These are phyloP conservation scores for Raddia distichophylla DNA, from an alignment of 176 grass and related monocot species.

Conservation along the genomic window DNA sequence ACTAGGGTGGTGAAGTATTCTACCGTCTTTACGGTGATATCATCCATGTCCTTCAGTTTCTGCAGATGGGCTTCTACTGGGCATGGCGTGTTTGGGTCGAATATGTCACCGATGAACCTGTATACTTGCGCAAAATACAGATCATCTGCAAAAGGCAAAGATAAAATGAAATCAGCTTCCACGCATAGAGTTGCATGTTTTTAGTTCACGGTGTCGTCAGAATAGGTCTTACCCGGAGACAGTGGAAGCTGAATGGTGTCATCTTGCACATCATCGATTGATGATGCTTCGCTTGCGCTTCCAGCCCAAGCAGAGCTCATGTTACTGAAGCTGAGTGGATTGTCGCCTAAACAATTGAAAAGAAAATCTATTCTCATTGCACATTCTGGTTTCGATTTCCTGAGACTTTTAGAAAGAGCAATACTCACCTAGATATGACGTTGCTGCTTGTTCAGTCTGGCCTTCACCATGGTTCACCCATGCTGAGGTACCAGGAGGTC, in stretches of 20 bases:
- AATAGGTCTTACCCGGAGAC: slow-evolving; percentile 22
- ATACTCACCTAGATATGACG: slow-evolving; percentile 34
- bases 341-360: slow-evolving; percentile 26
- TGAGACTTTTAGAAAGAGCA: neutral
- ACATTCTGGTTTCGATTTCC: neutral
- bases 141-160: slow-evolving; percentile 37
- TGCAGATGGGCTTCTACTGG: slow-evolving; percentile 45
- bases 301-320: slow-evolving; percentile 14
- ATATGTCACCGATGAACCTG: slow-evolving; percentile 83
- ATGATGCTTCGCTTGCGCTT: neutral
- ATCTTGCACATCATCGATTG: neutral
- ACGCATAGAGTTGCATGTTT: neutral
- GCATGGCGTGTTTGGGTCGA: slow-evolving; percentile 61
- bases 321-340: slow-evolving; percentile 25
- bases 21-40: slow-evolving; percentile 56
- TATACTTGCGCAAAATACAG: slow-evolving; percentile 74
- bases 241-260: slow-evolving; percentile 45
- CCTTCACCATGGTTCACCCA: slow-evolving; percentile 21
- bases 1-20: neutral
- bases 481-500: slow-evolving; percentile 33
- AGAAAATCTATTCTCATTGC: neutral
- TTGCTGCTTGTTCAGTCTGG: slow-evolving; percentile 4
- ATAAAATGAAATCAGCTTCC: neutral
- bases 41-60: slow-evolving; percentile 61
- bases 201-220: neutral